A percentile compares a stretch with the other conserved stretches of the same genome.
phyloP scores from a whole-genome alignment of 176 grass and related monocot species.

The Guadua angustifolia region DNA sequence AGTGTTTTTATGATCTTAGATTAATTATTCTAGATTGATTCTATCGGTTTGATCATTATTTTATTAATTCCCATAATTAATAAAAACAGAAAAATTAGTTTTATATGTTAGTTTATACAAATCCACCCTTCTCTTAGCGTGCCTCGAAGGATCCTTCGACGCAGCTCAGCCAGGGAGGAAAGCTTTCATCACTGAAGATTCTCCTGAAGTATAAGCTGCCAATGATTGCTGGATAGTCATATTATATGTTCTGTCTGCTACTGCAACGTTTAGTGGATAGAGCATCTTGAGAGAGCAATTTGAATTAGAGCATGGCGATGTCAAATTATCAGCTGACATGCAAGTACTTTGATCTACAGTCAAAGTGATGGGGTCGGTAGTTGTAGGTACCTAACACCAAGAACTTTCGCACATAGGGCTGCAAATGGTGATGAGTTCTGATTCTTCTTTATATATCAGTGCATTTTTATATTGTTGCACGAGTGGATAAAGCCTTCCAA shows the following conservation, averaged over 20 bases:
- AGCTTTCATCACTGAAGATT: background rate
- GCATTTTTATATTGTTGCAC: conserved; percentile 38
- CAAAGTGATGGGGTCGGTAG: background rate
- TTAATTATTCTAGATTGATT: too few species aligned
- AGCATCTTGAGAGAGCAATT: conserved; percentile 4
- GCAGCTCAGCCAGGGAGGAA: too few species aligned
- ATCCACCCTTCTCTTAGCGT: too few species aligned
- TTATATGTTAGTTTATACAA: too few species aligned
- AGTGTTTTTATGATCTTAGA: too few species aligned
- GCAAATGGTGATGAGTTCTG: conserved; percentile 26
- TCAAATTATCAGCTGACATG: background rate
- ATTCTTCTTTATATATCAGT: background rate
- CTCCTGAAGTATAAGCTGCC: background rate
- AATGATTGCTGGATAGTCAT: background rate
- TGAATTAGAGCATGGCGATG: background rate
- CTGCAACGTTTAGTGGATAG: background rate
- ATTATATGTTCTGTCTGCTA: background rate
- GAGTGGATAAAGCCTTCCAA: conserved; percentile 36
- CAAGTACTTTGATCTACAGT: background rate
- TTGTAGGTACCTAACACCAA: conserved; percentile 25
- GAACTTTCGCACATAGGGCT: conserved; percentile 36
- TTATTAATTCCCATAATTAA: too few species aligned
- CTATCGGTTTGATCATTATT: too few species aligned
- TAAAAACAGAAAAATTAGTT: too few species aligned
- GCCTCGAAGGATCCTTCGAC: too few species aligned